A percentile compares a stretch with the other conserved stretches of the same genome.
Evolutionary conservation across 163 green algal genomes (phyloP).

Genomic region (Scenedesmus sp.): DNA sequence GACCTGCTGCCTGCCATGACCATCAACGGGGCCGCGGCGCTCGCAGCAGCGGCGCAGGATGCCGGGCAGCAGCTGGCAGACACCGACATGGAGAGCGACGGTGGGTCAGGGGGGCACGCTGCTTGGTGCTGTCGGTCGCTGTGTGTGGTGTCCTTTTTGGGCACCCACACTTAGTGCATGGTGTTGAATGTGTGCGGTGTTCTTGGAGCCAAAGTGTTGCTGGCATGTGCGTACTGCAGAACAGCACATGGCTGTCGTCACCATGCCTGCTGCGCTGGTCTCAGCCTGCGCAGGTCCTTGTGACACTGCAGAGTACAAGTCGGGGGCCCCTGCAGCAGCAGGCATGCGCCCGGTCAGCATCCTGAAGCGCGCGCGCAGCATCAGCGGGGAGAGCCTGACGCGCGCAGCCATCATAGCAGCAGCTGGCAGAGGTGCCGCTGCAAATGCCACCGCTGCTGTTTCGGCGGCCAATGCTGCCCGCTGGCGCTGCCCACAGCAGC

Average conservation of each 20-base stretch:
- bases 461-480: not conserved
- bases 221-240: not conserved
- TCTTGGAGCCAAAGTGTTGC: not conserved
- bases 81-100: not conserved
- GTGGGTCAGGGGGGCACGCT: not conserved
- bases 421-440: not conserved
- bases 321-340: not conserved
- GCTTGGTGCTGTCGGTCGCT: not conserved
- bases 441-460: not conserved
- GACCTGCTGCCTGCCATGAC: constrained; percentile 27
- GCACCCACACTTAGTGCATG: not conserved
- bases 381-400: not conserved
- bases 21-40: not conserved
- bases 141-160: not conserved
- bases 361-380: constrained; percentile 46
- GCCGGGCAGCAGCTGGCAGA: not conserved
- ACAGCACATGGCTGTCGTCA: too few species aligned
- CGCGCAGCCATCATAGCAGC: not conserved
- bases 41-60: not conserved
- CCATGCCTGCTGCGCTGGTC: not conserved
- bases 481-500: not conserved
- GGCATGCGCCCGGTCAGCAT: not conserved
- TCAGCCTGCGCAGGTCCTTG: not conserved
- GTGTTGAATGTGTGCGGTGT: not conserved
- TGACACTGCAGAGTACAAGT: constrained; percentile 2